Percentiles rank a stretch among this genome's conserved stretches.
These are phyloP conservation scores for Colletotrichum eleusines DNA, from an alignment of 2,329 filamentous ascomycete species.

Conservation along the genomic window DNA sequence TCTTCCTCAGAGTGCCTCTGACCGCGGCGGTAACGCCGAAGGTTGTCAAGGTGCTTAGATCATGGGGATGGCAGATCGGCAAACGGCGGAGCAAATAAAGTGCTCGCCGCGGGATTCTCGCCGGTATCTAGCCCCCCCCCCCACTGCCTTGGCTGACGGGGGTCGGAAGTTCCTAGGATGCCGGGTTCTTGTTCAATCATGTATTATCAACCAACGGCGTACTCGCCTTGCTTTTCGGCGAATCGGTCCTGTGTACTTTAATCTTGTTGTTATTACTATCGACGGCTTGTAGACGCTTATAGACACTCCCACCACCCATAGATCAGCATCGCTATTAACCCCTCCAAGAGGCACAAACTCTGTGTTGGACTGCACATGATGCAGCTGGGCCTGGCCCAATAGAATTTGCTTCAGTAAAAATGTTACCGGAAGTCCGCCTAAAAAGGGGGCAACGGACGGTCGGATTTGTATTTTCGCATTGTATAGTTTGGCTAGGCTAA, in stretches of 20 bases:
- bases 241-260: slow-evolving; percentile 9
- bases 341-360: slow-evolving; percentile 16
- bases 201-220: slow-evolving; percentile 24
- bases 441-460: slow-evolving; percentile 5
- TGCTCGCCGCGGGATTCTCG: slow-evolving; percentile 5
- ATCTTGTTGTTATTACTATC: not conserved
- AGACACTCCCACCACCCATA: slow-evolving; percentile 38
- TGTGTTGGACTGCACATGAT: slow-evolving; percentile 20
- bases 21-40: slow-evolving; percentile 93
- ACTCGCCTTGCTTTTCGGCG: slow-evolving; percentile 23
- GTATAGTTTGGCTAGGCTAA: slow-evolving; percentile 4
- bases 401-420: slow-evolving; percentile 29
- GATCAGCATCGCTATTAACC: slow-evolving; percentile 20
- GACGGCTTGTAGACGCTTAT: slow-evolving; percentile 34
- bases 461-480: slow-evolving; percentile 30
- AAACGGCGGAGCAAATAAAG: slow-evolving; percentile 59
- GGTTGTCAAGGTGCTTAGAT: slow-evolving; percentile 87
- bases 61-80: slow-evolving; percentile 96
- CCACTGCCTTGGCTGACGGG: slow-evolving; percentile 12
- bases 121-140: no score
- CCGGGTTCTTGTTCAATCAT: slow-evolving; percentile 19
- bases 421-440: slow-evolving; percentile 32
- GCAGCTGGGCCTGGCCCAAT: slow-evolving; percentile 34
- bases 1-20: slow-evolving; percentile 93
- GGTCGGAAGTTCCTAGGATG: slow-evolving; percentile 19